These are phyloP conservation scores for Ustilago lituana DNA, from an alignment of 1,284 basidiomycete genomes.

Conservation along the genomic window DNA sequence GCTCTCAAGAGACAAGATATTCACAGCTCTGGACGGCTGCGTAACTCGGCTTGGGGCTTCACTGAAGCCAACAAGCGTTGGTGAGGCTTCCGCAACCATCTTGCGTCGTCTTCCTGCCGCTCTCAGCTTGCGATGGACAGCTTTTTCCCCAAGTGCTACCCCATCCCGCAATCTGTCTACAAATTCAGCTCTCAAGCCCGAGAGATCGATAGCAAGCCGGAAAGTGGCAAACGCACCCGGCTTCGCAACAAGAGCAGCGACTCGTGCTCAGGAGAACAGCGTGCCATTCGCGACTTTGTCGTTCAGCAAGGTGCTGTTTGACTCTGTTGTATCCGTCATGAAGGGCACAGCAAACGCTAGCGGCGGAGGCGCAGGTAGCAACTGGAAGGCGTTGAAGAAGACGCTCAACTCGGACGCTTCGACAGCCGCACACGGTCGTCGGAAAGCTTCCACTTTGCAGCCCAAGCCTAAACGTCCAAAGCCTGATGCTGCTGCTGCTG, in stretches of 20 bases:
- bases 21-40: too few species aligned
- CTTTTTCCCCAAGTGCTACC: neutral
- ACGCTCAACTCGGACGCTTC: constrained; percentile 33
- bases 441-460: constrained; percentile 6
- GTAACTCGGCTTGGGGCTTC: too few species aligned
- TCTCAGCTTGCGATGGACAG: constrained; percentile 18
- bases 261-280: too few species aligned
- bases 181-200: neutral
- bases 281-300: neutral
- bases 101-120: constrained; percentile 4
- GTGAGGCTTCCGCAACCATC: constrained; percentile 11
- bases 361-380: constrained; percentile 48
- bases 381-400: constrained; percentile 61
- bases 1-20: too few species aligned
- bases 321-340: constrained; percentile 5
- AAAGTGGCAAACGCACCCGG: too few species aligned
- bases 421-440: constrained; percentile 13
- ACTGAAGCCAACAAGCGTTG: too few species aligned
- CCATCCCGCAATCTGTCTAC: neutral
- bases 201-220: neutral
- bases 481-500: neutral
- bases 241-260: too few species aligned
- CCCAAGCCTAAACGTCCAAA: constrained; percentile 13
- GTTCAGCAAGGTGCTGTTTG: too few species aligned
- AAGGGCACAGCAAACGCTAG: constrained; percentile 14